These are phyloP conservation scores for Penicillium sp. DNA, from an alignment of 2,329 filamentous ascomycete genomes.

Conservation along the genomic window DNA sequence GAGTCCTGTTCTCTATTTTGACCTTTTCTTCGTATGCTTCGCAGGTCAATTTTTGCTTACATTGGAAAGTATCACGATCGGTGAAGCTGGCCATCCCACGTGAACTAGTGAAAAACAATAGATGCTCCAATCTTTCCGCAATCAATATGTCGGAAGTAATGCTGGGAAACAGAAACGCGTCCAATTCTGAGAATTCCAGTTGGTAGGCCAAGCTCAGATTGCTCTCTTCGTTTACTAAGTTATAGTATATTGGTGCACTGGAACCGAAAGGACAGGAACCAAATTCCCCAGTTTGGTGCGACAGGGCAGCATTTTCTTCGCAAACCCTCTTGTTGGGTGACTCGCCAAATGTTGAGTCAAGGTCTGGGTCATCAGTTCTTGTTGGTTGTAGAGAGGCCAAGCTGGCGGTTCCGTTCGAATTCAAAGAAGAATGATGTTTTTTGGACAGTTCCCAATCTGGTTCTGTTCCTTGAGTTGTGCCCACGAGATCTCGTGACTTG, in stretches of 20 bases:
- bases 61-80: constrained; percentile 15
- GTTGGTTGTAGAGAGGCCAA: not conserved
- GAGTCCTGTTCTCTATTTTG: not conserved
- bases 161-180: constrained; percentile 14
- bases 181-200: constrained; percentile 18
- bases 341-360: not conserved
- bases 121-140: constrained; percentile 21
- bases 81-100: constrained; percentile 23
- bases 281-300: not conserved
- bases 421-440: not conserved
- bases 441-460: not conserved
- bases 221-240: not conserved
- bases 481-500: constrained; percentile 4
- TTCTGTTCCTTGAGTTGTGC: not conserved
- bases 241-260: not conserved
- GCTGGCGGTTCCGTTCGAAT: not conserved
- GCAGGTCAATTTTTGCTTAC: constrained; percentile 17
- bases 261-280: not conserved
- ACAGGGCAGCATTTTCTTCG: not conserved
- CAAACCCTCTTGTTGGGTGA: not conserved
- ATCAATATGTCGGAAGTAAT: constrained; percentile 10
- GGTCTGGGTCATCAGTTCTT: not conserved
- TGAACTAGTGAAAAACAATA: constrained; percentile 25
- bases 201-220: constrained; percentile 2
- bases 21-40: constrained; percentile 8